Evolutionary conservation across 352 stramenopile genomes (phyloP), one percentile per base, ranked within the genome.

Genomic region (Pythium guiyangense): DNA sequence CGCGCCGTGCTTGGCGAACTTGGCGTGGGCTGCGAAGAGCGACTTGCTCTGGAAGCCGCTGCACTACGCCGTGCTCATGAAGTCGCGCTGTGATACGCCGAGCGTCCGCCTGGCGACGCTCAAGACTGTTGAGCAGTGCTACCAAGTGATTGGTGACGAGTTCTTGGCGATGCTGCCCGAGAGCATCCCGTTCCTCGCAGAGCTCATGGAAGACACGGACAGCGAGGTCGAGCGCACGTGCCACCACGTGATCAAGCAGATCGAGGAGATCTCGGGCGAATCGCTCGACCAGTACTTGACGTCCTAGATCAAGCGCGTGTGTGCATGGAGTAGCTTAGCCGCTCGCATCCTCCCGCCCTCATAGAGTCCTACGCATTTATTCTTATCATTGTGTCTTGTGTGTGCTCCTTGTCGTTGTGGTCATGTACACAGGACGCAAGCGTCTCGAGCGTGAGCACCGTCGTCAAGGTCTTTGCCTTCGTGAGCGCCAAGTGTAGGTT

Each of bases 211-310:
- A 64, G 86, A 95, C 66, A 89, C 79, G 58, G 82, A 95, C 61
- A 59, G 66, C 46, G 80, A 95, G 46, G 87, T 95, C 46, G 87
- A 94, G 65, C 72, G 70, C 59, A 86, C 85, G 64, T 92, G 82
- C 69, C 84, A 94, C 68, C 65, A 79, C 35, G 80, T 96, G n/a
- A 94, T 94, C 60, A 91, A 92, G 60, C 79, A 92, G 69, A 92
- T 96, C 61, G 87, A 96, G 57, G 84, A 94, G 43, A 92, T 95
- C 56, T 95, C 82, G 27, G 87, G 87, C 54, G 87, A 96, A 67
- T 92, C 77, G 48, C 77, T 96, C 51, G 82, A 95, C 65, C 84
- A 95, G 62, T 96, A 94, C 72, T 70, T 96, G 40, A 87, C 80
- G 39, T 77, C 70, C 20, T 85, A 83, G 37, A 52, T 22, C 22